Evolutionary conservation across 2,329 filamentous ascomycete genomes (phyloP).

Genomic region (Neodidymelliopsis sp.): DNA sequence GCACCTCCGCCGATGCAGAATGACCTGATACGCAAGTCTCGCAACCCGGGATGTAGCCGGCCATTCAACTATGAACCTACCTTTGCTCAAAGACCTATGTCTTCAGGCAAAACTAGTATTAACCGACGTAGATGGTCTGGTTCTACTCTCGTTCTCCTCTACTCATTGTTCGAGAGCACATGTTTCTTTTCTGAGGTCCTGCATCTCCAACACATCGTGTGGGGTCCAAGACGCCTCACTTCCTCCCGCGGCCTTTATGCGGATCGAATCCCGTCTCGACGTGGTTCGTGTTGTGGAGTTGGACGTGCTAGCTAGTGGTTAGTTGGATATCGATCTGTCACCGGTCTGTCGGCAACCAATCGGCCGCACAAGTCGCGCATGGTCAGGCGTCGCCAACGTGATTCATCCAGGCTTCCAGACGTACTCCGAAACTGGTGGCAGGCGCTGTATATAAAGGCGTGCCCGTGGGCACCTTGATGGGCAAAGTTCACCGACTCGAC

Average conservation of each 20-base stretch:
- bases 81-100: neutral
- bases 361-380: slow-evolving; percentile 19
- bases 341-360: slow-evolving; percentile 10
- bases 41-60: neutral
- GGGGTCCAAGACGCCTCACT: slow-evolving; percentile 13
- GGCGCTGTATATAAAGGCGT: slow-evolving; percentile 25
- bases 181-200: neutral
- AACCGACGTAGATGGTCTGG: neutral
- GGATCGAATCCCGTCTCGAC: slow-evolving; percentile 7
- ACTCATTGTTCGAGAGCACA: neutral
- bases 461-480: slow-evolving; percentile 35
- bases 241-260: slow-evolving; percentile 10
- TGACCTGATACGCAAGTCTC: slow-evolving; percentile 6
- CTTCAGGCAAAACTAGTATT: neutral
- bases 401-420: slow-evolving; percentile 1
- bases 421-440: neutral
- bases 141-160: slow-evolving; percentile 1
- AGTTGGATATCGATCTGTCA: slow-evolving; percentile 18
- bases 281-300: slow-evolving; percentile 11
- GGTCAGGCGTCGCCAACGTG: slow-evolving; percentile 11
- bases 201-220: slow-evolving; percentile 5
- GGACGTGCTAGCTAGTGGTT: neutral
- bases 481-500: slow-evolving; percentile 19
- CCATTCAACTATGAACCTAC: neutral
- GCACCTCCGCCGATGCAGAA: neutral